Base-by-base conservation (phyloP, 148 eudicot species). In the Spergularia marina region DNA sequence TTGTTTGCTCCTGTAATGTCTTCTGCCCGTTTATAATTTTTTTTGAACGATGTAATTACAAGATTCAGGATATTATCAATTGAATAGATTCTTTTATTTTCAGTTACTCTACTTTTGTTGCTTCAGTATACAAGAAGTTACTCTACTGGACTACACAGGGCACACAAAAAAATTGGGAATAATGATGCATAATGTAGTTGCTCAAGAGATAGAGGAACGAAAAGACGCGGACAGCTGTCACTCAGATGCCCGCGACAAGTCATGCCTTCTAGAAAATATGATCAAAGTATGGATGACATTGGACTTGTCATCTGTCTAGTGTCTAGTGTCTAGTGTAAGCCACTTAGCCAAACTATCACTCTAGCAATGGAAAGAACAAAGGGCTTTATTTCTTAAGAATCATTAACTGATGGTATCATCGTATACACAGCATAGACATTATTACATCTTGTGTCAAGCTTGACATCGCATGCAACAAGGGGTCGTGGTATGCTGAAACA, bases 1-100 rank as follows among this genome's bases (percentile, higher is more conserved):
- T 65, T 75, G 41, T 61, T 73, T 70, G 71, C 58, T 76, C 41
- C 52, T 74, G 47, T 47, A 58, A 40, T 65, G 30, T 58, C 3
- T 65, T 61, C 8, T 18, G 21, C 10, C 23, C 20, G 16, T 30
- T 56, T 63, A 41, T 75, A 75, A 40, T 25, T 47, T 23, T 30
- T 79, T 16, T 53, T 68, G 64, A 65, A 71, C 57, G 30, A 36
- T 76, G 76, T 76, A 80, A 80, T 71, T 71, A 57, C 57, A 30
- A 47, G 59, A 79, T 62, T 75, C 25, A 25, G 54, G 52, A 80
- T 65, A 17, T 5, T 57, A 39, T 64, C 30, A 39, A 69, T 53
- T 53, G 78, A 65, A 75, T 40, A 71, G 53, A 61, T 21, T 68
- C 47, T 54, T 9, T 68, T 21, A 53, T 20, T 56, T 76, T 76